A percentile compares a stretch with the other conserved stretches of the same genome.
Conservation (phyloP, 495 filamentous ascomycete genomes). For the Cercophora scortea region DNA sequence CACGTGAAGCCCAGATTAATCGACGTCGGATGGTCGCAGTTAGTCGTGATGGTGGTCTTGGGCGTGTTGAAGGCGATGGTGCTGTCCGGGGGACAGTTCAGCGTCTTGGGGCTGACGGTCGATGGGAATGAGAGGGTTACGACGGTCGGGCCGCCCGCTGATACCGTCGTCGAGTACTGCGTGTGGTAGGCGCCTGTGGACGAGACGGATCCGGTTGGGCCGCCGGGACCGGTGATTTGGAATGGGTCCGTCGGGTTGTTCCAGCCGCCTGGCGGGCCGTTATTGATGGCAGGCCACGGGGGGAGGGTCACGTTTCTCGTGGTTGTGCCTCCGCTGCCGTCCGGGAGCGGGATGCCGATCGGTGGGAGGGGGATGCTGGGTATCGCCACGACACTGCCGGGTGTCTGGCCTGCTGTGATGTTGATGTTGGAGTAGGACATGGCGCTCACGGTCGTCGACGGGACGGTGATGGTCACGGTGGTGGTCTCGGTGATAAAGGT, state of each 20-base stretch:
- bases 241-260: background rate
- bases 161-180: background rate
- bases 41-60: background rate
- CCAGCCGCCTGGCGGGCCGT: background rate
- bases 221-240: background rate
- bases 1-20: background rate
- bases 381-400: background rate
- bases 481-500: constrained; percentile 8
- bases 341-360: background rate
- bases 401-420: background rate
- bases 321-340: constrained; percentile 2
- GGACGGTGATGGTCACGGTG: constrained; percentile 7
- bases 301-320: constrained; percentile 7
- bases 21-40: background rate
- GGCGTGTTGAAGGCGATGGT: background rate
- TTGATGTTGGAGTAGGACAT: constrained; percentile 9
- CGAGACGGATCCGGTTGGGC: too few relatives aligned
- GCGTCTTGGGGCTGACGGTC: background rate
- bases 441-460: background rate
- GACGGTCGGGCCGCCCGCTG: background rate
- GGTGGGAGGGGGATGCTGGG: constrained; percentile 13
- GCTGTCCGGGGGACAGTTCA: background rate
- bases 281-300: constrained; percentile 12
- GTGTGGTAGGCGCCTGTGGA: background rate
- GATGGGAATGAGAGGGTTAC: background rate